Evolutionary conservation across 108 stramenopile genomes (phyloP).

Genomic region (Cyclotella kingstonii): DNA sequence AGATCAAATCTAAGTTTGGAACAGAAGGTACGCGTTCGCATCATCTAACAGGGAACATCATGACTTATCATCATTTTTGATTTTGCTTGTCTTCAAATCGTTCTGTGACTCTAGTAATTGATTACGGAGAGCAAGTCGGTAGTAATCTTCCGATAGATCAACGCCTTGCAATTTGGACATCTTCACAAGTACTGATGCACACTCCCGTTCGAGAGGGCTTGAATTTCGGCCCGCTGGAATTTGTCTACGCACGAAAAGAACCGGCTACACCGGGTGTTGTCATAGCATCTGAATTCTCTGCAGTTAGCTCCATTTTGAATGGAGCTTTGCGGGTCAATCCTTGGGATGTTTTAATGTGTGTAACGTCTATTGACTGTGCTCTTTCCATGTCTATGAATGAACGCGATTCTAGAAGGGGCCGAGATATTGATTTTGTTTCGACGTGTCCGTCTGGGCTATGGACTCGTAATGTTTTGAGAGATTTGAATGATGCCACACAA

Average conservation of each 20-base stretch:
- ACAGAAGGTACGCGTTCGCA: neutral
- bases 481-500: conserved; percentile 74
- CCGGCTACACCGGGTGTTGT: conserved; percentile 88
- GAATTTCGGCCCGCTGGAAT: conserved; percentile 97
- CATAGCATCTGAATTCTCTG: conserved; percentile 96
- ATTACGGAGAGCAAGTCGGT: conserved; percentile 86
- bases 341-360: conserved; percentile 88
- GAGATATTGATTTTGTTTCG: conserved; percentile 96
- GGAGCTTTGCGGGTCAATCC: conserved; percentile 98
- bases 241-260: conserved; percentile 82
- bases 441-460: conserved; percentile 92
- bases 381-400: conserved; percentile 84
- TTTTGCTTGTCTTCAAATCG: neutral
- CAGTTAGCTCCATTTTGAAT: conserved; percentile 94
- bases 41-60: neutral
- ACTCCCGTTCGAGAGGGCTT: conserved; percentile 95
- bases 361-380: conserved; percentile 91
- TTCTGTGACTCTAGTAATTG: conserved; percentile 69
- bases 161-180: conserved; percentile 85
- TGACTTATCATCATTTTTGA: neutral
- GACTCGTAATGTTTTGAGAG: conserved; percentile 93
- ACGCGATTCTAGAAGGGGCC: conserved; percentile 83
- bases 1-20: conserved; percentile 78
- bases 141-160: conserved; percentile 74
- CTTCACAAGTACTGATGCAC: conserved; percentile 85